Conservation (phyloP, 257 asterid species). For the Forsythia suspensa region DNA sequence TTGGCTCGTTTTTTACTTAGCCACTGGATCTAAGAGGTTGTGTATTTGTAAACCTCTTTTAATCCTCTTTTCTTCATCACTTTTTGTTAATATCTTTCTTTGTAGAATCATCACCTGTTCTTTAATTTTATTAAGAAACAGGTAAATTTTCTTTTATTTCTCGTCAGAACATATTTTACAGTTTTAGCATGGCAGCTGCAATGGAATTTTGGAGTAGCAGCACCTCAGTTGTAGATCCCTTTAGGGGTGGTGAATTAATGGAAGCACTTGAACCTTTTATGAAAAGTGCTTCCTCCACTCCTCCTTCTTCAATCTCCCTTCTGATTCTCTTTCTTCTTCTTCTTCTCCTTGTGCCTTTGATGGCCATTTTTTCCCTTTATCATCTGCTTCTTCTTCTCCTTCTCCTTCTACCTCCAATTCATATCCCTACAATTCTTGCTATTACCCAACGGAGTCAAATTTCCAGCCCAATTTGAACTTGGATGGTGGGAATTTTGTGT, state of each 20-base stretch:
- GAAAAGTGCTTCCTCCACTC: slow-evolving; percentile 69
- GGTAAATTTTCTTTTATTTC: slow-evolving; percentile 31
- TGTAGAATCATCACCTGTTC: slow-evolving; percentile 40
- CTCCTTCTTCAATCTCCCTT: slow-evolving; percentile 29
- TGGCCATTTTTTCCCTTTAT: slow-evolving; percentile 5
- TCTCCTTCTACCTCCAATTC: slow-evolving; percentile 35
- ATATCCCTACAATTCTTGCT: slow-evolving; percentile 34
- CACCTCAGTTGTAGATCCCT: slow-evolving; percentile 31
- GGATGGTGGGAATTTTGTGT: slow-evolving; percentile 12
- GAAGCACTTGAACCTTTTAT: slow-evolving; percentile 97
- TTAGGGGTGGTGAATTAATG: slow-evolving; percentile 78
- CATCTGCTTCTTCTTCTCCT: slow-evolving; percentile 17
- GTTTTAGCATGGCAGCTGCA: slow-evolving; percentile 21
- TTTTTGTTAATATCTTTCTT: background rate
- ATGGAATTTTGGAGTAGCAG: slow-evolving; percentile 25
- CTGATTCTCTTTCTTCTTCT: slow-evolving; percentile 5
- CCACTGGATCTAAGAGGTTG: slow-evolving; percentile 51
- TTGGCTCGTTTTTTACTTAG: slow-evolving; percentile 9
- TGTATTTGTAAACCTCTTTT: slow-evolving; percentile 62
- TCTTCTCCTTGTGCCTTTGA: background rate
- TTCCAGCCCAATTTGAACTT: slow-evolving; percentile 28
- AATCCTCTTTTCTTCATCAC: slow-evolving; percentile 1
- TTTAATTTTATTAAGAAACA: slow-evolving; percentile 64
- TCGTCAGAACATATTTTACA: background rate
- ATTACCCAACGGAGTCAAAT: slow-evolving; percentile 17